Evolutionary conservation across 176 grass and related monocot genomes (phyloP), one percentile per base, ranked within the genome.

Genomic region (Aechmea fasciata): DNA sequence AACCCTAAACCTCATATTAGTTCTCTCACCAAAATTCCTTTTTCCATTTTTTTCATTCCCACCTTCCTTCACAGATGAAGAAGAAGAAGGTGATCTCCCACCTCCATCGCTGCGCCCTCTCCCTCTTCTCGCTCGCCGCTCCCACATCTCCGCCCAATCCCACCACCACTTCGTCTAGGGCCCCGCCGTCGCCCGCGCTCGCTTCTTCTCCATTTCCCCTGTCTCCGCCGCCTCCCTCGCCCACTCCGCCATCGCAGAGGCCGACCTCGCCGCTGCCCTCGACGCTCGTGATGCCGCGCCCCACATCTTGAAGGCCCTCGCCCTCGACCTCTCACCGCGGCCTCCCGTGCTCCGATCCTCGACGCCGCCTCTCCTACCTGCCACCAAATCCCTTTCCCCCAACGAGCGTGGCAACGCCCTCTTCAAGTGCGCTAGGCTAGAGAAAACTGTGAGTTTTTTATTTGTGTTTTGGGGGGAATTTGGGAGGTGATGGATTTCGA

Each of bases 221-320:
- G 69, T 70, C 29, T 53, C 61, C 20, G 57, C 65, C 0, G 29
- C 69, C 59, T 23, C 73, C 18, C 81, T 77, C 48, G 69, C 68
- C 53, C 77, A 79, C 47, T 85, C 85, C 3, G 88, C 92, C 49
- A 73, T 84, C 55, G 76, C 81, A 28, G 83, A 96, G 70, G 85
- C 88, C 14, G n/a, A n/a, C n/a, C n/a, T n/a, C n/a, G 88, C 88
- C 66, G 92, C 89, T 81, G 77, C 81, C 33, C 88, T 92, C 67
- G 86, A 88, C 57, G 88, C 86, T 9, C 81, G 86, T 18, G 81
- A 96, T 64, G 86, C 89, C 0, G 86, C 89, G 1, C 83, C 79
- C 52, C 79, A 90, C 74, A 87, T 97, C 81, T 86, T 97, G 70
- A 92, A 85, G 72, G 93, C 85, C 17, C 84, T 97, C 23, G 85